A percentile compares a stretch with the other conserved stretches of the same genome.
phyloP scores from a whole-genome alignment of 2,329 filamentous ascomycete genomes.

The Fusarium sp. region DNA sequence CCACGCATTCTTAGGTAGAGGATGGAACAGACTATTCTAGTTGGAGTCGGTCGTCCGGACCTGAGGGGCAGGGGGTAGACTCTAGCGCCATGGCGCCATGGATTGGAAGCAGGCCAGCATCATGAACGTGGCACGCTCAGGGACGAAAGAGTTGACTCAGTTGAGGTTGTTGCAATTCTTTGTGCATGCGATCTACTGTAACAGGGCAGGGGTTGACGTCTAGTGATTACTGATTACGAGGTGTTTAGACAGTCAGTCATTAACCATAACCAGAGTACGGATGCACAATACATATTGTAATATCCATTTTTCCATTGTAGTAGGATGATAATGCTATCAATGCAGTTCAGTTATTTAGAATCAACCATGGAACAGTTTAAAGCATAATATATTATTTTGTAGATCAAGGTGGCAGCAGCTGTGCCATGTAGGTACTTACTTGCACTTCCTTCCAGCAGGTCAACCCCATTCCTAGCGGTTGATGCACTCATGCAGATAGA shows the following conservation, averaged over 20 bases:
- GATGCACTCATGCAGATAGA: neutral
- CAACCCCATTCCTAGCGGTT: neutral
- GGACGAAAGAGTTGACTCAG: neutral
- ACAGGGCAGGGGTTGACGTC: neutral
- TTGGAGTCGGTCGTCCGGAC: slow-evolving; percentile 1
- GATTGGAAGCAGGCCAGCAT: slow-evolving; percentile 17
- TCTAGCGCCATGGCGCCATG: slow-evolving; percentile 40
- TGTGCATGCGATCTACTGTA: neutral
- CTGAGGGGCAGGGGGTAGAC: slow-evolving; percentile 18
- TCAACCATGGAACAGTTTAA: neutral
- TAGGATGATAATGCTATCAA: neutral
- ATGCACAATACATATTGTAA: too few relatives aligned
- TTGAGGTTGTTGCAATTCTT: neutral
- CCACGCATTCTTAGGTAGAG: slow-evolving; percentile 16
- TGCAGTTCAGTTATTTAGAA: neutral
- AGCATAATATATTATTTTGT: neutral
- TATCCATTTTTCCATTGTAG: neutral
- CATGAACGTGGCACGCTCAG: slow-evolving; percentile 42
- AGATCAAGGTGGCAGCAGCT: neutral
- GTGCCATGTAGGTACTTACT: neutral
- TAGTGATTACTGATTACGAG: neutral
- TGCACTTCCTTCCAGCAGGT: neutral
- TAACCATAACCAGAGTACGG: too few relatives aligned
- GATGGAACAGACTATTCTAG: slow-evolving; percentile 3
- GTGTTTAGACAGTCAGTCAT: neutral